phyloP scores from a whole-genome alignment of 2,329 filamentous ascomycete genomes.

The Botrytis tulipae region DNA sequence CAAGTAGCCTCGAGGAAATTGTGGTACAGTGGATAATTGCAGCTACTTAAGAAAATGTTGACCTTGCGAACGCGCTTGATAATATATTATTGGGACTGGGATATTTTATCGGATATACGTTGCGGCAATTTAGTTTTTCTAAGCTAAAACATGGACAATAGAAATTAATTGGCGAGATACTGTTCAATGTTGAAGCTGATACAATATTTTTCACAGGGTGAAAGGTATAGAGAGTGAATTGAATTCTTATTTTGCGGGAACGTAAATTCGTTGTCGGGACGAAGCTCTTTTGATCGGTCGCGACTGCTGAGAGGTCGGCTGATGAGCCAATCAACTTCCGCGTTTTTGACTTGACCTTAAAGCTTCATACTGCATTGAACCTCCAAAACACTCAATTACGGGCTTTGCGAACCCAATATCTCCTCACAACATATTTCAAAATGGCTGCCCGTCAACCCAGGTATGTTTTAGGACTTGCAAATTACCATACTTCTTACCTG shows the following conservation, averaged over 20 bases:
- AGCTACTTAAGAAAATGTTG: constrained; percentile 12
- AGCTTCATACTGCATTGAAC: constrained; percentile 28
- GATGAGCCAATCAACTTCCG: constrained; percentile 30
- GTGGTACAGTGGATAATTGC: background rate
- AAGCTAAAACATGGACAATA: background rate
- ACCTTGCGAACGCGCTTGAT: constrained; percentile 19
- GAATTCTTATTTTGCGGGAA: constrained; percentile 11
- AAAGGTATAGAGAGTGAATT: background rate
- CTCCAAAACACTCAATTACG: constrained; percentile 40
- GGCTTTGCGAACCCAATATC: constrained; percentile 28
- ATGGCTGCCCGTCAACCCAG: constrained; percentile 37
- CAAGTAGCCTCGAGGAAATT: background rate
- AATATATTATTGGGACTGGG: background rate
- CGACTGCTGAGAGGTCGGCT: constrained; percentile 26
- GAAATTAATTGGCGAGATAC: background rate
- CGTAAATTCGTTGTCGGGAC: constrained; percentile 21
- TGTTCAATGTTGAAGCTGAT: background rate
- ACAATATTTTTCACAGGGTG: background rate
- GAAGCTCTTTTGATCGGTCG: constrained; percentile 26
- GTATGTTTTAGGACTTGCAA: constrained; percentile 22
- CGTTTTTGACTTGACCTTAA: constrained; percentile 37
- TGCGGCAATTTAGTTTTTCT: background rate
- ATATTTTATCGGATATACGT: background rate
- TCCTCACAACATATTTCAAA: constrained; percentile 27
- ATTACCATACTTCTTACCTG: background rate